Base-by-base conservation (phyloP, 164 flowering plant species). In the Umbilicus rupestris region DNA sequence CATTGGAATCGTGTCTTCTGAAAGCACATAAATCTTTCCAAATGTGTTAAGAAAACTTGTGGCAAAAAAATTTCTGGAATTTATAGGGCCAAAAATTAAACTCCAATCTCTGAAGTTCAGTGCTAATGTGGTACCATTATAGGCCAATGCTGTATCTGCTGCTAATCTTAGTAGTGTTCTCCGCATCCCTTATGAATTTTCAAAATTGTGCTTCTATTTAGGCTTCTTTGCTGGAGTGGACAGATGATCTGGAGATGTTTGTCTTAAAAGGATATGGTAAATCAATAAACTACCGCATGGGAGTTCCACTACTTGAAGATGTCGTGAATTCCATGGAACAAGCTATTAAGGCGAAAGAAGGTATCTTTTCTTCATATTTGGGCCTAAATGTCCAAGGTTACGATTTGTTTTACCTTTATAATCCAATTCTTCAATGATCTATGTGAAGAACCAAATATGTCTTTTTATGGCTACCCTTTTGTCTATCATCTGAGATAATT, bases 231-330 rank as follows among this genome's bases (percentile, higher is more conserved):
- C 78, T 94, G 80, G 98, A 91, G 78, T 94, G 98, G 99, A 78
- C 96, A 33, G 99, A 94, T 77, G 97, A 94, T 73, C 28, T 94
- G 75, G 97, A 88, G 84, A 70, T 70, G 66, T 94, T 87, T 74
- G 74, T 94, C 62, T 71, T 91, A 71, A 89, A 91, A 77, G 99
- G 96, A 55, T 94, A 94, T 80, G 99, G 99, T 57, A 82, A 77
- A 96, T 59, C 49, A n/a, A n/a, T 94, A 50, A 94, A 94, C 69
- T 91, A 94, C 66, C 78, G 79, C 31, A 91, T 91, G 93, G 99
- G 97, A 71, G 78, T 87, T 41, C 97, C 98, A 24, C 74, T 91
- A 77, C 95, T 94, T 71, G 70, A 81, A 72, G 98, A 91, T 78
- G 85, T 94, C 64, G 66, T 87, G 46, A 81, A 79, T 49, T 83